Conservation (phyloP, 441 rosid species). For the Eruca vesicaria region DNA sequence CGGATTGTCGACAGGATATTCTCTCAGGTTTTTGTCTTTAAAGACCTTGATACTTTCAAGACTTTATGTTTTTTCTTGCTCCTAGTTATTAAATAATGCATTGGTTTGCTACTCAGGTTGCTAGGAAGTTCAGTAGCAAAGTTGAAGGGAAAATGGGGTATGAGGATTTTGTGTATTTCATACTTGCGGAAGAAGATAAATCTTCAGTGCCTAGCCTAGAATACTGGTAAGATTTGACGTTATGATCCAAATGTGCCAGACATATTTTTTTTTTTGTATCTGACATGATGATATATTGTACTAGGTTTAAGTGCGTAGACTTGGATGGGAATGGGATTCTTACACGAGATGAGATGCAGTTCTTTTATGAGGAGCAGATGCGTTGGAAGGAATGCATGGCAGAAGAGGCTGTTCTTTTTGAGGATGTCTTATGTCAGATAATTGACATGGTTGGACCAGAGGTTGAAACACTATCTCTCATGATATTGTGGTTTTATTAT, state of each 20-base stretch:
- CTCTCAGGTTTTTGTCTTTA: no score
- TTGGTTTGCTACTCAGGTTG: no score
- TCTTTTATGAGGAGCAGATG: conserved; percentile 94
- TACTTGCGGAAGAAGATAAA: conserved; percentile 95
- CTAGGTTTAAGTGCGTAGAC: conserved; percentile 95
- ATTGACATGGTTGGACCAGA: conserved; percentile 93
- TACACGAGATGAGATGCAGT: conserved; percentile 89
- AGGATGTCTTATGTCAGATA: conserved; percentile 94
- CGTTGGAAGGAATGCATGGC: conserved; percentile 99
- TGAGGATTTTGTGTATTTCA: conserved; percentile 97
- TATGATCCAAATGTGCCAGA: conserved; percentile 40
- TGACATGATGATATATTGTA: conserved; percentile 7
- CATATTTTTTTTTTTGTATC: not conserved
- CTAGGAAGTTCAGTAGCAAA: conserved; percentile 89
- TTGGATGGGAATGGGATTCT: conserved; percentile 91
- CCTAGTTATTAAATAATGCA: no score
- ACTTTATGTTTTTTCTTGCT: no score
- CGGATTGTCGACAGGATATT: conserved; percentile 39
- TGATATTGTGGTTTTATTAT: not conserved
- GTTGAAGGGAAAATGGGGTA: conserved; percentile 98
- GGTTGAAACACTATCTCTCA: conserved; percentile 43
- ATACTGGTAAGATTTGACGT: conserved; percentile 68
- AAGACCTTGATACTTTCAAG: no score
- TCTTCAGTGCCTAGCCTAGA: conserved; percentile 96
- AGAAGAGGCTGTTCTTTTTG: conserved; percentile 95